Evolutionary conservation across 2,329 filamentous ascomycete genomes (phyloP), one percentile per base, ranked within the genome.

Genomic region (Neofusicoccum parvum): DNA sequence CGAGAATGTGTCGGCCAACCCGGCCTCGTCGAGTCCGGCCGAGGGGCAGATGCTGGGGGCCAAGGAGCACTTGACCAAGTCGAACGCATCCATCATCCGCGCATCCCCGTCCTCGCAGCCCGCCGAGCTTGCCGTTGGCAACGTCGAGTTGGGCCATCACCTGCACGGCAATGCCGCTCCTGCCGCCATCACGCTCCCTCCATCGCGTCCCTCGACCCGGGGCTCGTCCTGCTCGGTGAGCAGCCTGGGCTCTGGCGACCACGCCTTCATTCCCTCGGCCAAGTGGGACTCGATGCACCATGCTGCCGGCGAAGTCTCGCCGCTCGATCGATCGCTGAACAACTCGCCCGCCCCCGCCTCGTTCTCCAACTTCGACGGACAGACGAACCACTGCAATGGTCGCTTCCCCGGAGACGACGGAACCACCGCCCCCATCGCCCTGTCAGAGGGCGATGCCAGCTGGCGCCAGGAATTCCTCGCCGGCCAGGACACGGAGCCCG

Each of bases 41-140:
- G 41, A 54, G 23, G 6, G 23, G 17, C 49, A 54, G 27, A 37
- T 20, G 37, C 54, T 45, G 15, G 62, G 48, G 10, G 62, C 62
- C 27, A 54, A 54, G 37, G 49, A 64, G n/a, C 62, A 64, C 20
- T 46, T 64, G 23, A 64, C 27, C 32, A 60, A 60, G 12, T 60
- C 56, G 11, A 60, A 48, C 32, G 41, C 41, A 12, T 48, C 56
- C 43, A 48, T 60, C 39, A 7, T 27, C 56, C 56, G 56, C 15
- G 41, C 45, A 14, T 60, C 56, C n/a, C 56, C 56, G 32, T 41
- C 56, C 15, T 36, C 45, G 15, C 10, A 48, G 1, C 56, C 56
- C 1, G 56, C 20, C 5, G 56, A 60, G 12, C 41, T 48, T 27
- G 27, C 54, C 5, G 37, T 15, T 11, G 27, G 23, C 9, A n/a